These are phyloP conservation scores for Talaromyces ruber DNA, from an alignment of 495 filamentous ascomycete genomes.

Conservation along the genomic window DNA sequence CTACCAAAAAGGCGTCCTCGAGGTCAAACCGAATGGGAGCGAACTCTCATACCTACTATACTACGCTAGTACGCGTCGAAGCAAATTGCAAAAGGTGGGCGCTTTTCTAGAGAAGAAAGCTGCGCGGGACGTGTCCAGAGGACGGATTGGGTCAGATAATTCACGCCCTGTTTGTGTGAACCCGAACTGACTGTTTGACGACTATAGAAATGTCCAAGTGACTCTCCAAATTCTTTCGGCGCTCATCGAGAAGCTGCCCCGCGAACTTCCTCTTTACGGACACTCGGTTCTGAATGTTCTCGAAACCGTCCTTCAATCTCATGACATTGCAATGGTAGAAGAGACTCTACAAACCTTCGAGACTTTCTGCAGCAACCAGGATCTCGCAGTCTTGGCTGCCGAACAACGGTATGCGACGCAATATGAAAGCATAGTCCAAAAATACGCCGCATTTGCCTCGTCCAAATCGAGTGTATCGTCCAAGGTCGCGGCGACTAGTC, in stretches of 20 bases:
- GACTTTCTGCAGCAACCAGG: conserved; percentile 73
- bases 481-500: conserved; percentile 40
- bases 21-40: conserved; percentile 87
- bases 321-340: conserved; percentile 83
- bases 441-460: conserved; percentile 69
- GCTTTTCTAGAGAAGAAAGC: conserved; percentile 86
- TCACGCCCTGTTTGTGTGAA: not conserved
- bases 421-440: conserved; percentile 68
- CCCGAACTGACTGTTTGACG: not conserved
- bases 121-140: conserved; percentile 74
- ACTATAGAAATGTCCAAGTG: conserved; percentile 76
- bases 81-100: conserved; percentile 90
- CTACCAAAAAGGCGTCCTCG: conserved; percentile 77
- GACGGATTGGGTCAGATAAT: conserved; percentile 61
- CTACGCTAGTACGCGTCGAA: conserved; percentile 85
- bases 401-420: conserved; percentile 77
- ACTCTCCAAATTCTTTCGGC: conserved; percentile 82
- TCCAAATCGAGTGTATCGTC: conserved; percentile 22
- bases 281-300: conserved; percentile 72
- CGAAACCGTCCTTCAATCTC: conserved; percentile 64
- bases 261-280: conserved; percentile 81
- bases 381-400: conserved; percentile 64
- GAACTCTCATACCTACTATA: conserved; percentile 93
- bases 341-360: conserved; percentile 76
- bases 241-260: conserved; percentile 83